phyloP scores from a whole-genome alignment of 2,329 filamentous ascomycete species.

The Diaporthe amygdali region DNA sequence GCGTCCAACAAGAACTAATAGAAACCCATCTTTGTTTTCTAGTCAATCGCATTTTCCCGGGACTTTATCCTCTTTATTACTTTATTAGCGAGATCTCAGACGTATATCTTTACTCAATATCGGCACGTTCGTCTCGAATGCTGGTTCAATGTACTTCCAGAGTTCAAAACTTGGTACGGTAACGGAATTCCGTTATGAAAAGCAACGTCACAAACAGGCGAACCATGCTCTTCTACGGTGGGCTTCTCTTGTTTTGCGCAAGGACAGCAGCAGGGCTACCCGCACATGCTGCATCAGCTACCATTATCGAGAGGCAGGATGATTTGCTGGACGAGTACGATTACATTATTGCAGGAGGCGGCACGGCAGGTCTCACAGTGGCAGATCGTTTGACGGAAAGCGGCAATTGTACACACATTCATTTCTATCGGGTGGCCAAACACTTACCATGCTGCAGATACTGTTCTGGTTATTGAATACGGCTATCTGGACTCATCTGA shows the following conservation, averaged over 20 bases:
- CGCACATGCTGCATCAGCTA: background rate
- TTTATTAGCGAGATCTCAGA: background rate
- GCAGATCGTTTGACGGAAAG: conserved; percentile 4
- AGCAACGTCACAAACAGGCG: background rate
- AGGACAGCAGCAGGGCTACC: background rate
- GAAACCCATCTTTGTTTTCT: background rate
- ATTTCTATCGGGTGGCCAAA: background rate
- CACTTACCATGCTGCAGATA: background rate
- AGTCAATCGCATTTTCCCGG: background rate
- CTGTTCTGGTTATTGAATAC: conserved; percentile 3
- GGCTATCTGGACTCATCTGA: conserved; percentile 7
- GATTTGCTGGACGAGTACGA: conserved; percentile 14
- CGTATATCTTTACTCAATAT: background rate
- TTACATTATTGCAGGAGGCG: conserved; percentile 16
- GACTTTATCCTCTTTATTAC: conserved; percentile 6
- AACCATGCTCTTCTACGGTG: background rate
- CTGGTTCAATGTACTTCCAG: background rate
- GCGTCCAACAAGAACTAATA: background rate
- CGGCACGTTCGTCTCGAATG: background rate
- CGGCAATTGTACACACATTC: background rate
- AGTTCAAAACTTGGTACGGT: background rate
- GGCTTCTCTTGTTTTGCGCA: background rate
- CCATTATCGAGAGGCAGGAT: conserved; percentile 7
- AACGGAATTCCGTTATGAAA: background rate
- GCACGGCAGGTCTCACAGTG: conserved; percentile 14